A percentile compares a stretch with the other conserved stretches of the same genome.
These are phyloP conservation scores for Bombardia bombarda DNA, from an alignment of 495 filamentous ascomycete genomes.

Conservation along the genomic window DNA sequence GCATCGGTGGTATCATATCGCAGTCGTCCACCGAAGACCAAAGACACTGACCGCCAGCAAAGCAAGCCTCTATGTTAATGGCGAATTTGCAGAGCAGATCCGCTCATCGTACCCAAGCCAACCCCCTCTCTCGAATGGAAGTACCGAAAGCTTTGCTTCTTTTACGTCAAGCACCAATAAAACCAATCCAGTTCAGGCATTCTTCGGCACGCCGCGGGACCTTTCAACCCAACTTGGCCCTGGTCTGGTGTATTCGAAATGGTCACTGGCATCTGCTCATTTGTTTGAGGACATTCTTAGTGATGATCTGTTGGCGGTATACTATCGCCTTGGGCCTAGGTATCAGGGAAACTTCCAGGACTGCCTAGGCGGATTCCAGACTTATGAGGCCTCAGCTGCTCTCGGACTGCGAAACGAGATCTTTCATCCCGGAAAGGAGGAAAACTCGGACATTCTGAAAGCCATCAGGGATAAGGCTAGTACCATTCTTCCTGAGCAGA, in stretches of 20 bases:
- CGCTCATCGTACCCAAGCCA: slow-evolving; percentile 76
- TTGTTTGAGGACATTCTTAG: slow-evolving; percentile 81
- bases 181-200: slow-evolving; percentile 71
- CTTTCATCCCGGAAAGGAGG: slow-evolving; percentile 83
- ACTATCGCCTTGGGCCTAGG: slow-evolving; percentile 78
- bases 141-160: slow-evolving; percentile 53
- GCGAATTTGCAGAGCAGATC: slow-evolving; percentile 87
- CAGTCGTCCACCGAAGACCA: slow-evolving; percentile 70
- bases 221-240: slow-evolving; percentile 73
- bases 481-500: slow-evolving; percentile 67
- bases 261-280: slow-evolving; percentile 85
- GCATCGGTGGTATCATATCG: slow-evolving; percentile 84
- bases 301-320: slow-evolving; percentile 86
- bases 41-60: slow-evolving; percentile 70
- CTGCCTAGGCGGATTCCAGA: slow-evolving; percentile 91
- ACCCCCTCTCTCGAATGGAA: slow-evolving; percentile 52
- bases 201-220: slow-evolving; percentile 88
- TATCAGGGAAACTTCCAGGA: slow-evolving; percentile 97
- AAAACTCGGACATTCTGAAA: slow-evolving; percentile 82
- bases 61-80: slow-evolving; percentile 84
- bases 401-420: slow-evolving; percentile 87
- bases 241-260: slow-evolving; percentile 66
- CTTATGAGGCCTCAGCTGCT: slow-evolving; percentile 88
- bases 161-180: slow-evolving; percentile 47
- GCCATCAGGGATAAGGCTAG: slow-evolving; percentile 81